A percentile compares a stretch with the other conserved stretches of the same genome.
phyloP scores from a whole-genome alignment of 805 yeast species.

The Brettanomyces sp. region DNA sequence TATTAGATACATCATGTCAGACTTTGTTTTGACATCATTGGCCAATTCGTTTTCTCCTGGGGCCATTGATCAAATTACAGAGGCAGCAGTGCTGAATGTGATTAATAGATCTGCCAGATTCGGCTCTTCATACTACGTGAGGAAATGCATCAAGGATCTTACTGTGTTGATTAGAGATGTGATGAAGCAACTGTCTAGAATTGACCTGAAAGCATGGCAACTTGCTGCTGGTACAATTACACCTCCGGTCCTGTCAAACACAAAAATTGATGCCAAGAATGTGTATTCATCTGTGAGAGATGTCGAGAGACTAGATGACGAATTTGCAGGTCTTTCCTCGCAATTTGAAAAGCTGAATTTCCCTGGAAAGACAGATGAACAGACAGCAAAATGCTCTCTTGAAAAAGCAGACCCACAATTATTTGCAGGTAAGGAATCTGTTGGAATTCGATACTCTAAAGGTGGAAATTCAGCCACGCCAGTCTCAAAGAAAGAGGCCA shows the following conservation, averaged over 20 bases:
- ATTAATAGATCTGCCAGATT: conserved; percentile 38
- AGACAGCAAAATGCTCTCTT: no score
- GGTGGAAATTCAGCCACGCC: neutral
- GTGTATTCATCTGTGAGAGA: conserved; percentile 16
- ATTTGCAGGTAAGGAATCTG: no score
- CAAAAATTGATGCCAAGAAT: conserved; percentile 8
- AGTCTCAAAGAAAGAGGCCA: conserved; percentile 1
- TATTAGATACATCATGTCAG: conserved; percentile 73
- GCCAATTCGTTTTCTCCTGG: conserved; percentile 21
- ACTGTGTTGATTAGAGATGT: conserved; percentile 46
- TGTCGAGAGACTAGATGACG: conserved; percentile 14
- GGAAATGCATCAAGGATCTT: conserved; percentile 45
- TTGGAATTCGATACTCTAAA: neutral
- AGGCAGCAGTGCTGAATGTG: conserved; percentile 42
- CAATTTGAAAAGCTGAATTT: conserved; percentile 5
- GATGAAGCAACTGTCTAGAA: conserved; percentile 24
- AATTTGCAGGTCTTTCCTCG: conserved; percentile 10
- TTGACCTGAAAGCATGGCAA: conserved; percentile 28
- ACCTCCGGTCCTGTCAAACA: conserved; percentile 17
- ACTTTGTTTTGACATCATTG: conserved; percentile 59
- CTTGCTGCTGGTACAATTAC: conserved; percentile 19
- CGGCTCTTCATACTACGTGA: conserved; percentile 30
- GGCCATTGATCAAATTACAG: conserved; percentile 44
- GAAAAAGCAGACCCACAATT: no score
- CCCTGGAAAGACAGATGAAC: neutral